Evolutionary conservation across 2,329 filamentous ascomycete species (phyloP).

Genomic region (Cladosporium velox): DNA sequence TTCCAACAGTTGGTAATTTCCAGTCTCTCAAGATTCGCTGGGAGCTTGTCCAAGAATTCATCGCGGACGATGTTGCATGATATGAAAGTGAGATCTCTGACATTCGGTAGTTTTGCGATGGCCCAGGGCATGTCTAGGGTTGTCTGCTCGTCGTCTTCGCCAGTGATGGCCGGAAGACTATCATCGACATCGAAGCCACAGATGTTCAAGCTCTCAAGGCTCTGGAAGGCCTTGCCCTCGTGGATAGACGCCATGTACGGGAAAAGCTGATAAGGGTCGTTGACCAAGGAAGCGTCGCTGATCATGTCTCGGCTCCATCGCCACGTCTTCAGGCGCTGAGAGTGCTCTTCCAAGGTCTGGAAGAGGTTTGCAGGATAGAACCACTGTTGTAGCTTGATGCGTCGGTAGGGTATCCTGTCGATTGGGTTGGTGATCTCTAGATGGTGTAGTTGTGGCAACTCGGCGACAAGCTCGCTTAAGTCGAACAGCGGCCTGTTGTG

Average conservation of each 20-base stretch:
- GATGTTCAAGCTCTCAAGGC: constrained; percentile 59
- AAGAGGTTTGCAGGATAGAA: constrained; percentile 69
- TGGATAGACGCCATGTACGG: constrained; percentile 39
- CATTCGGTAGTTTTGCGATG: constrained; percentile 59
- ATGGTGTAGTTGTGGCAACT: constrained; percentile 66
- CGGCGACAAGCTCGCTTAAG: constrained; percentile 60
- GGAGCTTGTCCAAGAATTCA: constrained; percentile 67
- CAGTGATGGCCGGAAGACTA: constrained; percentile 27
- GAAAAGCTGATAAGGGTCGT: constrained; percentile 35
- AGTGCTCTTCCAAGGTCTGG: constrained; percentile 56
- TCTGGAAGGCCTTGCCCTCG: constrained; percentile 50
- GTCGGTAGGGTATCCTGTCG: constrained; percentile 68
- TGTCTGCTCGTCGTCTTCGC: constrained; percentile 42
- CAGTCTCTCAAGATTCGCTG: constrained; percentile 65
- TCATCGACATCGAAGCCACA: constrained; percentile 44
- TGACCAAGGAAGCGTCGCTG: constrained; percentile 28
- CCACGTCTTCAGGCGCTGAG: constrained; percentile 52
- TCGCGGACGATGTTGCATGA: constrained; percentile 72
- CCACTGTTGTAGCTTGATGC: constrained; percentile 61
- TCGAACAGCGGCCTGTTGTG: constrained; percentile 57
- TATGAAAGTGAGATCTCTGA: constrained; percentile 71
- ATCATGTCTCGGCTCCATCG: constrained; percentile 52
- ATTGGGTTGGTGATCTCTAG: constrained; percentile 71
- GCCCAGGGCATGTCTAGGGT: constrained; percentile 52
- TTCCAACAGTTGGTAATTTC: constrained; percentile 79